Percentiles rank a stretch among this genome's conserved stretches.
These are phyloP conservation scores for Phanerochaete carnosa DNA, from an alignment of 768 basidiomycete genomes.

Conservation along the genomic window DNA sequence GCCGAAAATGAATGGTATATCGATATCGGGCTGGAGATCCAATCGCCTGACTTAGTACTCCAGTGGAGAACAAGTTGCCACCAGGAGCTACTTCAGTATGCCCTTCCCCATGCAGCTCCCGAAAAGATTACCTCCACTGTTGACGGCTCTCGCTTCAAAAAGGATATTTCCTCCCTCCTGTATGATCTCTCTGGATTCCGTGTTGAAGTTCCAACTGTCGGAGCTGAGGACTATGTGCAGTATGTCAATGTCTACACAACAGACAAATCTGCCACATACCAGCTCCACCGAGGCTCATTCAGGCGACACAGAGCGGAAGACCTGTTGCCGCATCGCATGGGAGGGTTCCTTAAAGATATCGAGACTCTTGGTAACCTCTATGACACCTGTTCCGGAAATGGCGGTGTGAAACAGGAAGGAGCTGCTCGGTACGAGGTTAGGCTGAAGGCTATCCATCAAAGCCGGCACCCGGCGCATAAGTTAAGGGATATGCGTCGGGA, in stretches of 20 bases:
- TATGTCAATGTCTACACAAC: slow-evolving; percentile 4
- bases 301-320: not conserved
- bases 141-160: not conserved
- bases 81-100: not conserved
- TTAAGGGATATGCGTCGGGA: not conserved
- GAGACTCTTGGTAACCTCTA: not conserved
- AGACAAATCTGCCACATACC: not conserved
- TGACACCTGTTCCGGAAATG: not conserved
- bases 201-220: not conserved
- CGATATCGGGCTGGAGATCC: not conserved
- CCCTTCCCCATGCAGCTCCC: not conserved
- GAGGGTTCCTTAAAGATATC: not conserved
- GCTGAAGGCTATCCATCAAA: not conserved
- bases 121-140: not conserved
- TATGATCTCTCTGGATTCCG: not conserved
- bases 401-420: not conserved
- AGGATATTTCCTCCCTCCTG: not conserved
- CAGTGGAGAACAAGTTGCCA: not conserved
- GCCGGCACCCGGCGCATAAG: not conserved
- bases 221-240: not conserved
- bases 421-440: not conserved
- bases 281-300: not conserved
- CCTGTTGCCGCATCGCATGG: not conserved
- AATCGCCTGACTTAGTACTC: not conserved
- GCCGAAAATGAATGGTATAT: not conserved